These are phyloP conservation scores for Fusarium temperatum DNA, from an alignment of 2,329 filamentous ascomycete genomes.

Conservation along the genomic window DNA sequence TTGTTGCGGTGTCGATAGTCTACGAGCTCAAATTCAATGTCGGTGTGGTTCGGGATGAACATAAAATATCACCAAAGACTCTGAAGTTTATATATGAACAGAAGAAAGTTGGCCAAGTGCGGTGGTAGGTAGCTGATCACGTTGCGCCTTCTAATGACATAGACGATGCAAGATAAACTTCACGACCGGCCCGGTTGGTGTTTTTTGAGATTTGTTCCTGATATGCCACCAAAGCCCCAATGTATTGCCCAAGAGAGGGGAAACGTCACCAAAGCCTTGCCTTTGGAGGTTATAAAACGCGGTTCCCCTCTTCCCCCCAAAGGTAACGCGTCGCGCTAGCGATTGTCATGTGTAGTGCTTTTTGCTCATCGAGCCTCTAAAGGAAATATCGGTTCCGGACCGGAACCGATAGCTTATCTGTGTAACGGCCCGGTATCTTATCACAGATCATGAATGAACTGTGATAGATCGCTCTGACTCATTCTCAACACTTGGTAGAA, in stretches of 20 bases:
- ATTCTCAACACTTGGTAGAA: background rate
- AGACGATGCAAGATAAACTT: background rate
- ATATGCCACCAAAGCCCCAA: background rate
- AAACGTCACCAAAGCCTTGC: background rate
- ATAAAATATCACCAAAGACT: background rate
- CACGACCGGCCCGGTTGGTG: background rate
- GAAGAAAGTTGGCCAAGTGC: background rate
- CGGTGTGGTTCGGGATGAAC: no score
- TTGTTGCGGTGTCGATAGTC: background rate
- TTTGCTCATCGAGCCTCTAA: background rate
- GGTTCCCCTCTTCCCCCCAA: slow-evolving; percentile 1
- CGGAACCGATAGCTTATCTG: background rate
- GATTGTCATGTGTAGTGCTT: background rate
- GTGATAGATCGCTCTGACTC: no score
- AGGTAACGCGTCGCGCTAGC: background rate
- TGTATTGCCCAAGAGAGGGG: background rate
- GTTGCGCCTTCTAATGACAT: slow-evolving; percentile 4
- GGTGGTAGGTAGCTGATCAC: no score
- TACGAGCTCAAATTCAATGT: background rate
- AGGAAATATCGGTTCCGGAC: background rate
- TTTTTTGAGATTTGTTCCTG: background rate
- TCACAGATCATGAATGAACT: background rate
- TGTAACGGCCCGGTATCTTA: background rate
- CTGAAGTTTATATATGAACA: background rate
- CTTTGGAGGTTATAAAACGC: slow-evolving; percentile 1